Evolutionary conservation across 1,139 yeast species (phyloP).

Genomic region (Hyphopichia pseudoburtonii): DNA sequence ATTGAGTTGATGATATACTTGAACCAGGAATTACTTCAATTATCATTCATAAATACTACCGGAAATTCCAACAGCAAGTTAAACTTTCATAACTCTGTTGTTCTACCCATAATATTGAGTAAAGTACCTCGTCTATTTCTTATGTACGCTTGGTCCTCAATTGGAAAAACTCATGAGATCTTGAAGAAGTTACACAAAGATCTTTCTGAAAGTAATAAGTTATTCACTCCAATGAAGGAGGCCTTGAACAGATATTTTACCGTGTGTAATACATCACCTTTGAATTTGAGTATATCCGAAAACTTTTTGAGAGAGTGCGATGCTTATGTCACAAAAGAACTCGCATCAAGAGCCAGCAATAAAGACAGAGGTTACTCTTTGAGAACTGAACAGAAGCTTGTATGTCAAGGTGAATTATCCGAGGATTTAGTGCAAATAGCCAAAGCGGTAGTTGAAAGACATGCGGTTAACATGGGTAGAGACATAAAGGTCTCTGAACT

Average conservation of each 20-base stretch:
- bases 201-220: conserved; percentile 39
- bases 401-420: conserved; percentile 63
- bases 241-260: conserved; percentile 54
- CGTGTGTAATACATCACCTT: conserved; percentile 54
- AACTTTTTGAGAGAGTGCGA: conserved; percentile 56
- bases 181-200: conserved; percentile 46
- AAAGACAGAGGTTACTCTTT: conserved; percentile 37
- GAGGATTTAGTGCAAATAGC: conserved; percentile 39
- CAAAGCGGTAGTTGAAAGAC: conserved; percentile 31
- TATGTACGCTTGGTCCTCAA: conserved; percentile 67
- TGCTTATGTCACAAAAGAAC: conserved; percentile 32
- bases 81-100: conserved; percentile 36
- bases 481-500: conserved; percentile 49
- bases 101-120: conserved; percentile 56
- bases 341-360: conserved; percentile 17
- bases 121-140: conserved; percentile 71
- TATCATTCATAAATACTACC: conserved; percentile 22
- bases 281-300: conserved; percentile 61
- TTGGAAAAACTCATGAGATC: conserved; percentile 66
- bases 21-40: conserved; percentile 63
- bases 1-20: conserved; percentile 66
- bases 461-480: conserved; percentile 30
- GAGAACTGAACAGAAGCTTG: conserved; percentile 61
- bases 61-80: conserved; percentile 21
- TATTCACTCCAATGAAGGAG: conserved; percentile 54